phyloP scores from a whole-genome alignment of 2,329 filamentous ascomycete genomes.

The Cladosporium halotolerans region DNA sequence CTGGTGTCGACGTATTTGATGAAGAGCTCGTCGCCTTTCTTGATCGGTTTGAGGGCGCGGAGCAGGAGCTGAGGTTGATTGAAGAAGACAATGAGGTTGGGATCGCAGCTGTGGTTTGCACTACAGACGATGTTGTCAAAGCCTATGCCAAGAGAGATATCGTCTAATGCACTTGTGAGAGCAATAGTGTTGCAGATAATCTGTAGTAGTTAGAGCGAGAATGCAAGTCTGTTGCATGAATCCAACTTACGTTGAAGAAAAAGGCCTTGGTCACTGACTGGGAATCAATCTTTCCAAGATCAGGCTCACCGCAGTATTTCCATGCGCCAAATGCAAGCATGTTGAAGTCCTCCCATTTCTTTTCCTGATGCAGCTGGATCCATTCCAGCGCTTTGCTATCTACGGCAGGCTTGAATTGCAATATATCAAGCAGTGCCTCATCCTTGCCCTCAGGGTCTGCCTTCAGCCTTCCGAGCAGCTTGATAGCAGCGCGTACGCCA shows the following conservation, averaged over 20 bases:
- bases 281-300: constrained; percentile 20
- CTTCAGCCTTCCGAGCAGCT: constrained; percentile 38
- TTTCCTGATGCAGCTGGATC: constrained; percentile 36
- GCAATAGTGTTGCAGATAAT: constrained; percentile 55
- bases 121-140: constrained; percentile 49
- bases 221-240: background rate
- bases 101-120: constrained; percentile 58
- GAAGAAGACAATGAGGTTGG: constrained; percentile 54
- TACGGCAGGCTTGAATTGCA: constrained; percentile 20
- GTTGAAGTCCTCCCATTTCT: constrained; percentile 44
- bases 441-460: constrained; percentile 21
- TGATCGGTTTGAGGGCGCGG: constrained; percentile 48
- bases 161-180: constrained; percentile 49
- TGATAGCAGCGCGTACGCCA: constrained; percentile 50
- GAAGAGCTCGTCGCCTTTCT: constrained; percentile 51
- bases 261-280: constrained; percentile 13
- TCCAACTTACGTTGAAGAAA: constrained; percentile 17
- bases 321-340: constrained; percentile 50
- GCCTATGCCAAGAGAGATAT: constrained; percentile 51
- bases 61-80: constrained; percentile 47
- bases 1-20: constrained; percentile 58
- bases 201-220: constrained; percentile 27
- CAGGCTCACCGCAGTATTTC: constrained; percentile 41
- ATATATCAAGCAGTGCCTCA: constrained; percentile 19
- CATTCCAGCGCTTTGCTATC: constrained; percentile 42